phyloP scores from a whole-genome alignment of 495 filamentous ascomycete genomes.

The Neurospora sp. region DNA sequence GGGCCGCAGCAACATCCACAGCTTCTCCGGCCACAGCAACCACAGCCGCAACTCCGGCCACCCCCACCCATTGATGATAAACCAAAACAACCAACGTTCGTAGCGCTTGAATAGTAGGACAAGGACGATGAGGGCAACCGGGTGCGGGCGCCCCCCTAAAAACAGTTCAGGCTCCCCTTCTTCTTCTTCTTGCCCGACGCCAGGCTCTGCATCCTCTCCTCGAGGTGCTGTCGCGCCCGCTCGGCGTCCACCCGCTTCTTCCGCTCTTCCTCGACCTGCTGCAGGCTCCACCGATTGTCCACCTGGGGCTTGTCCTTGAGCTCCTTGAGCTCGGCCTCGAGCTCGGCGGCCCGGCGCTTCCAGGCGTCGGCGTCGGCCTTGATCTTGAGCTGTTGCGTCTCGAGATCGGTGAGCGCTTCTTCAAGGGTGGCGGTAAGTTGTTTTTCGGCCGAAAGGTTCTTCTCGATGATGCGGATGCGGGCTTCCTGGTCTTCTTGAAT shows the following conservation, averaged over 20 bases:
- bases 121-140: background rate
- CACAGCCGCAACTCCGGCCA: slow-evolving; percentile 1
- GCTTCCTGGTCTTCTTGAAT: slow-evolving; percentile 89
- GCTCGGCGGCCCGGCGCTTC: slow-evolving; percentile 66
- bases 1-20: background rate
- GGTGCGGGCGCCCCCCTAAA: slow-evolving; percentile 43
- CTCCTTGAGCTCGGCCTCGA: slow-evolving; percentile 69
- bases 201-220: slow-evolving; percentile 89
- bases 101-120: background rate
- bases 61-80: background rate
- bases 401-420: slow-evolving; percentile 88
- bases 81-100: background rate
- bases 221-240: slow-evolving; percentile 73
- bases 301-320: slow-evolving; percentile 39
- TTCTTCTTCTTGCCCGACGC: slow-evolving; percentile 90
- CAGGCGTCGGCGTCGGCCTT: slow-evolving; percentile 83
- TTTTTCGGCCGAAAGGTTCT: slow-evolving; percentile 91
- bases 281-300: slow-evolving; percentile 69
- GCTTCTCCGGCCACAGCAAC: background rate
- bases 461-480: slow-evolving; percentile 91
- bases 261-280: slow-evolving; percentile 89
- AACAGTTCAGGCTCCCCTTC: slow-evolving; percentile 94
- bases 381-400: slow-evolving; percentile 73
- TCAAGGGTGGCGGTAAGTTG: slow-evolving; percentile 90
- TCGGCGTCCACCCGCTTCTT: slow-evolving; percentile 81